Conservation (phyloP, 441 rosid species). For the Biscutella laevigata region DNA sequence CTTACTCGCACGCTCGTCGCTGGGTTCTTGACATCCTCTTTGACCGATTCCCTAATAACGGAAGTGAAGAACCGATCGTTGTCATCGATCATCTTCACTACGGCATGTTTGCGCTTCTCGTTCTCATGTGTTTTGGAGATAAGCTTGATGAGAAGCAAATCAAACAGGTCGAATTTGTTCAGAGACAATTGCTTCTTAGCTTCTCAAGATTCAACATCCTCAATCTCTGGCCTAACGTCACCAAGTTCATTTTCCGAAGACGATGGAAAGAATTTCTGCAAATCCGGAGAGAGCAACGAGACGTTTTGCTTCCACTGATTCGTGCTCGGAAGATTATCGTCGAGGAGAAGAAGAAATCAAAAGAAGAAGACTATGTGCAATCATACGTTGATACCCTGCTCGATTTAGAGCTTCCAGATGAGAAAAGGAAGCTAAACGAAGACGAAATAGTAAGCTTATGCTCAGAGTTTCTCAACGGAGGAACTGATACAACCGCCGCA, state of each 20-base stretch:
- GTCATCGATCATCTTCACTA: constrained; percentile 19
- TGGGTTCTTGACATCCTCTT: constrained; percentile 12
- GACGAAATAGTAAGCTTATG: constrained; percentile 19
- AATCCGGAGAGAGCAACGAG: neutral
- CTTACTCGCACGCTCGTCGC: constrained; percentile 14
- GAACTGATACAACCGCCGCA: constrained; percentile 23
- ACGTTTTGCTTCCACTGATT: constrained; percentile 8
- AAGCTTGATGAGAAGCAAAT: constrained; percentile 21
- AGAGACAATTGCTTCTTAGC: neutral
- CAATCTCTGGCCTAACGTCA: constrained; percentile 16
- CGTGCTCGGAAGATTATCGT: constrained; percentile 4
- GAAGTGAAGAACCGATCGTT: constrained; percentile 3
- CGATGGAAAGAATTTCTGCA: constrained; percentile 10
- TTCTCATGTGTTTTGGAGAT: constrained; percentile 28
- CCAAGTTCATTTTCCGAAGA: constrained; percentile 9
- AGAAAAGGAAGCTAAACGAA: constrained; percentile 15
- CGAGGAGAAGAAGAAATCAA: neutral
- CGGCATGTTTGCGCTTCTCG: constrained; percentile 27
- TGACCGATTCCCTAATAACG: neutral
- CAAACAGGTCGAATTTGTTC: constrained; percentile 16
- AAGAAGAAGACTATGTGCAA: neutral
- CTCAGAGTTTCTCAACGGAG: constrained; percentile 24
- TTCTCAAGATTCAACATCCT: constrained; percentile 1
- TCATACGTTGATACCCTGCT: constrained; percentile 18
- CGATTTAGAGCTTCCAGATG: constrained; percentile 12